Percentiles rank a stretch among this genome's conserved stretches.
Evolutionary conservation across 2,329 filamentous ascomycete species (phyloP).

Genomic region (Aspergillus oerlinghausenensis): DNA sequence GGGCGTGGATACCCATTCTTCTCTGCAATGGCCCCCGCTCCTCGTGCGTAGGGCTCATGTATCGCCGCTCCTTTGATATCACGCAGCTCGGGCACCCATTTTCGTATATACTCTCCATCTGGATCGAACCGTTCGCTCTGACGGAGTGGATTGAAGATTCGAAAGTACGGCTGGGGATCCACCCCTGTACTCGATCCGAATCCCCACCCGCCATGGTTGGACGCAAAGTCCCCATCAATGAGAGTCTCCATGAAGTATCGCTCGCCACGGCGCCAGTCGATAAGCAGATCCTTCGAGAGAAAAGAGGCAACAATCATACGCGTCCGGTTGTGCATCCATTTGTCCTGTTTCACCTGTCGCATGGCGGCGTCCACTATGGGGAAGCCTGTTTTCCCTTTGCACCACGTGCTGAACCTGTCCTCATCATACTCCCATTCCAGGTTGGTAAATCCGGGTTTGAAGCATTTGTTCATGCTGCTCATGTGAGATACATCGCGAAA

Average conservation of each 20-base stretch:
- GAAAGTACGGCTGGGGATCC: slow-evolving; percentile 84
- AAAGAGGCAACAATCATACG: slow-evolving; percentile 83
- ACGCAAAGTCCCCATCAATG: slow-evolving; percentile 74
- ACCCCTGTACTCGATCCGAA: slow-evolving; percentile 66
- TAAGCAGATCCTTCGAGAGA: slow-evolving; percentile 70
- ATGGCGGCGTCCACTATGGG: slow-evolving; percentile 84
- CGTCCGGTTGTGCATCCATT: slow-evolving; percentile 80
- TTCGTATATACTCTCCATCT: slow-evolving; percentile 72
- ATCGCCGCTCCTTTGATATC: slow-evolving; percentile 63
- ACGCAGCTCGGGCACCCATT: slow-evolving; percentile 73
- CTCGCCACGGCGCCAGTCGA: slow-evolving; percentile 83
- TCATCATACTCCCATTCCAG: slow-evolving; percentile 75
- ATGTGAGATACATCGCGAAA: background rate
- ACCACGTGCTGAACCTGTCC: slow-evolving; percentile 69
- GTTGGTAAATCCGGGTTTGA: slow-evolving; percentile 80
- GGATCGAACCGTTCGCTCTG: slow-evolving; percentile 85
- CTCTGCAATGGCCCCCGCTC: slow-evolving; percentile 55
- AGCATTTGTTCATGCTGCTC: slow-evolving; percentile 64
- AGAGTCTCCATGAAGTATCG: slow-evolving; percentile 76
- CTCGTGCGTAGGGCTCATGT: slow-evolving; percentile 73
- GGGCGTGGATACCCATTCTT: slow-evolving; percentile 68
- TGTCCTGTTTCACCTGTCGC: slow-evolving; percentile 65
- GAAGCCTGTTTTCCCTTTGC: slow-evolving; percentile 68
- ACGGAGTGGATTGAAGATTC: slow-evolving; percentile 79
- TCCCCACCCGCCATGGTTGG: slow-evolving; percentile 69